These are phyloP conservation scores for Delphinella strobiligena DNA, from an alignment of 2,329 filamentous ascomycete species.

Conservation along the genomic window DNA sequence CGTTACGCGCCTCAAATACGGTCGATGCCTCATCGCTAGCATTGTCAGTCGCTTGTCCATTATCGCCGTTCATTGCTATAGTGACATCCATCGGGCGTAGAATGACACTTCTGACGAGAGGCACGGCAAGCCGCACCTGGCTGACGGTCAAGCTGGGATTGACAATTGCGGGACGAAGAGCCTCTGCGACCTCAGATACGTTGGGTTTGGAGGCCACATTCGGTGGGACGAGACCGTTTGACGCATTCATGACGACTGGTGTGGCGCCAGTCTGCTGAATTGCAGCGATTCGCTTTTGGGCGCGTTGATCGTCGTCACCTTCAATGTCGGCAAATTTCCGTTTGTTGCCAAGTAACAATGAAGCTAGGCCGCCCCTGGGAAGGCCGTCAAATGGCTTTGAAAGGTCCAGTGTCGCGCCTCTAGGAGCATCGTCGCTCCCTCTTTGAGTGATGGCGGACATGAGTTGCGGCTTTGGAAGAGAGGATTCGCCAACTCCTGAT, in stretches of 20 bases:
- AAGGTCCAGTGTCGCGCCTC: conserved; percentile 67
- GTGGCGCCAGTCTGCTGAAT: conserved; percentile 53
- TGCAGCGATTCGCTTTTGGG: conserved; percentile 47
- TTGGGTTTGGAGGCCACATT: conserved; percentile 49
- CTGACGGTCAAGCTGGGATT: conserved; percentile 73
- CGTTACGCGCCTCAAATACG: conserved; percentile 82
- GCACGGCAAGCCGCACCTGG: conserved; percentile 76
- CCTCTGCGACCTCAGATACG: conserved; percentile 59
- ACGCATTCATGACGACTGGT: conserved; percentile 62
- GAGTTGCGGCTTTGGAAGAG: conserved; percentile 76
- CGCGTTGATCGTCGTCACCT: conserved; percentile 57
- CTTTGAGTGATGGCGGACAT: conserved; percentile 52
- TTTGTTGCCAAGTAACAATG: conserved; percentile 86
- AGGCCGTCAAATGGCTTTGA: conserved; percentile 90
- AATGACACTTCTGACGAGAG: conserved; percentile 73
- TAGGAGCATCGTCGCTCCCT: conserved; percentile 54
- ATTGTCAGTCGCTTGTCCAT: conserved; percentile 25
- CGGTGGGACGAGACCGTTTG: conserved; percentile 68
- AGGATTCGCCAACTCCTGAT: conserved; percentile 75
- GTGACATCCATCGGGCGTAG: conserved; percentile 63
- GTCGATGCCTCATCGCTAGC: conserved; percentile 50
- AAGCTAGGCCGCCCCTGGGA: conserved; percentile 74
- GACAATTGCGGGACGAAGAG: conserved; percentile 73
- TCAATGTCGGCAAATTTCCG: conserved; percentile 65
- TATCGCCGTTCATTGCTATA: conserved; percentile 29